Evolutionary conservation across 495 filamentous ascomycete species (phyloP), one percentile per base, ranked within the genome.

Genomic region (Lasiosphaeris hirsuta): DNA sequence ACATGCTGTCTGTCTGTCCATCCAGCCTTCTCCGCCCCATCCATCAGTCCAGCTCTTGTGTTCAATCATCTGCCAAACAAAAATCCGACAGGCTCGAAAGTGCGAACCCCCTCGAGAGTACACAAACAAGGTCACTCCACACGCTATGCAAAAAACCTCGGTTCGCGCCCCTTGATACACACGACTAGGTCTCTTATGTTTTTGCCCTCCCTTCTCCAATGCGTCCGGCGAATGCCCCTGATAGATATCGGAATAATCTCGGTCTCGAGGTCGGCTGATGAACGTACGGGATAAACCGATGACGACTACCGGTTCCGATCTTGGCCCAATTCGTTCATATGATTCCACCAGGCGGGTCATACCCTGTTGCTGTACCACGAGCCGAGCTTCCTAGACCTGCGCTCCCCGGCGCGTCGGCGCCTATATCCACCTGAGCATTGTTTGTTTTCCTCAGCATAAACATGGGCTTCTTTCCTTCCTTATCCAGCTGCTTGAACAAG

Each of bases 391-490:
- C 69, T 33, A 81, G 57, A 35, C 79, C 78, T 7, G 77, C 77
- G 53, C 79, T 81, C 23, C 75, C 76, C 7, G 77, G 78, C 3
- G 60, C 63, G 23, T 77, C 78, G 18, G 36, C 60, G 6, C 63
- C 59, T 8, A 53, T 33, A 23, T 76, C 75, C 6, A 65, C 69
- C 51, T 72, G 73, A 6, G 71, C 75, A 33, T 77, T 73, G 49
- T 76, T 80, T 17, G 78, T 81, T 71, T 89, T 90, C 47, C 94
- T 77, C 40, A 98, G 72, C 94, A 98, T 98, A 68, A 97, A 98
- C 94, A 98, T 97, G 35, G 94, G 94, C 68, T 98, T 98, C 70
- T 90, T 86, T 10, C 95, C 95, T 73, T 98, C 94, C 64, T 88
- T 90, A 69, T 96, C 92, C 43, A 97, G 77, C 64, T 97, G 92